Percentiles rank a stretch among this genome's conserved stretches.
Conservation (phyloP, 306 rosid species). For the Casuarina cunninghamiana region DNA sequence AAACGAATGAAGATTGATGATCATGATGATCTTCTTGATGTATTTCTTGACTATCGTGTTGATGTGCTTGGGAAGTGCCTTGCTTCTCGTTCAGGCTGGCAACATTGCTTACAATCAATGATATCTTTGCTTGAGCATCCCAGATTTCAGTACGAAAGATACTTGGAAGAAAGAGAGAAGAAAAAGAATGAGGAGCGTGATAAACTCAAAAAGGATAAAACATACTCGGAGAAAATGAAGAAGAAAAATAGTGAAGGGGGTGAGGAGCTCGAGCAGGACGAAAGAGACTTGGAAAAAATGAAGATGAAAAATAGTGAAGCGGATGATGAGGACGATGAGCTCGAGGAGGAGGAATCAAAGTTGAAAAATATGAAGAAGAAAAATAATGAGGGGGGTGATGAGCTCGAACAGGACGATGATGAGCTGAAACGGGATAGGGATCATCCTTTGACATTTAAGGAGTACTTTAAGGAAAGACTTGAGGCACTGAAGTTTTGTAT, state of each 20-base stretch:
- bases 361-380: too few relatives aligned
- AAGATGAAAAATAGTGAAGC: too few relatives aligned
- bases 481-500: conserved; percentile 17
- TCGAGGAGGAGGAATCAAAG: too few relatives aligned
- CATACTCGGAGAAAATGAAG: too few relatives aligned
- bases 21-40: conserved; percentile 23
- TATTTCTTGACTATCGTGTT: conserved; percentile 29
- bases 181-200: background rate
- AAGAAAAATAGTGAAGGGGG: too few relatives aligned
- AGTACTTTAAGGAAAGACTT: conserved; percentile 29
- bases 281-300: too few relatives aligned
- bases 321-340: too few relatives aligned
- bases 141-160: background rate
- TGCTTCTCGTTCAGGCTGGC: conserved; percentile 18
- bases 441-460: conserved; percentile 25
- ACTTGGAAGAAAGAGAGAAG: background rate
- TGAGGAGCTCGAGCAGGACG: too few relatives aligned
- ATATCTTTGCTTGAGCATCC: conserved; percentile 37
- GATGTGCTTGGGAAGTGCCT: conserved; percentile 7
- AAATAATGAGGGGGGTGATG: too few relatives aligned
- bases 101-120: conserved; percentile 6
- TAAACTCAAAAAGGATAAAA: background rate
- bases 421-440: background rate
- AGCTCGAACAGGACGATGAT: background rate
- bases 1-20: conserved; percentile 25